Evolutionary conservation across 1,284 basidiomycete genomes (phyloP).

Genomic region (Moniliophthora roreri): DNA sequence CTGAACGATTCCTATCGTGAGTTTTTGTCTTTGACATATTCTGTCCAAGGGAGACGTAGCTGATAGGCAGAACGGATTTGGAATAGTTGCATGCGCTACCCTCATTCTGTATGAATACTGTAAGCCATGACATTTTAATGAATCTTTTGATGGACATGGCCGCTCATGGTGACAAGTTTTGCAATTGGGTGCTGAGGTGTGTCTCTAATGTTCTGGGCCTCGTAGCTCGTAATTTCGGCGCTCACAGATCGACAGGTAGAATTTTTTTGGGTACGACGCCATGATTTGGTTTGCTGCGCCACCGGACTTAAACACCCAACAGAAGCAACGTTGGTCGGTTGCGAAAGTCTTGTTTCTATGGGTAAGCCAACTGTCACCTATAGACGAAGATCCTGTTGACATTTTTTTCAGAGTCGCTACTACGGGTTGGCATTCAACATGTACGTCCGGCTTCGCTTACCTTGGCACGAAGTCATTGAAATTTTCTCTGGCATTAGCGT

Average conservation of each 20-base stretch:
- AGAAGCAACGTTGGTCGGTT: constrained; percentile 7
- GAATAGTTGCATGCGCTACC: constrained; percentile 5
- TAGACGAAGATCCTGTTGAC: neutral
- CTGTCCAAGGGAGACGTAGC: neutral
- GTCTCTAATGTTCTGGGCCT: too few relatives aligned
- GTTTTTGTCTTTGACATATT: neutral
- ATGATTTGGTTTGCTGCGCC: neutral
- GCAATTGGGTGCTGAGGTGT: neutral
- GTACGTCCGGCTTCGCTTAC: neutral
- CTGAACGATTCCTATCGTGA: neutral
- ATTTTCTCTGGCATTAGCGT: neutral
- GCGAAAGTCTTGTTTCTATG: constrained; percentile 11
- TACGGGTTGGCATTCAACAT: constrained; percentile 12
- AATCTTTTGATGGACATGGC: neutral
- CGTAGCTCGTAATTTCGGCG: neutral
- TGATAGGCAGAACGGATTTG: neutral
- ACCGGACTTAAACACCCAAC: neutral
- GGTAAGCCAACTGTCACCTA: neutral
- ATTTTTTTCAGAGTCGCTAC: constrained; percentile 10
- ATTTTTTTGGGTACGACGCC: neutral
- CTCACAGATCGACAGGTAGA: neutral
- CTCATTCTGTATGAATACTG: constrained; percentile 9
- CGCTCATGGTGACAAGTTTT: neutral
- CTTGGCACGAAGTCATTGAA: neutral
- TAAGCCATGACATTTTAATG: neutral